Percentiles rank a stretch among this genome's conserved stretches.
Evolutionary conservation across 2,329 filamentous ascomycete genomes (phyloP).

Genomic region (Taxawa tesnikishii): DNA sequence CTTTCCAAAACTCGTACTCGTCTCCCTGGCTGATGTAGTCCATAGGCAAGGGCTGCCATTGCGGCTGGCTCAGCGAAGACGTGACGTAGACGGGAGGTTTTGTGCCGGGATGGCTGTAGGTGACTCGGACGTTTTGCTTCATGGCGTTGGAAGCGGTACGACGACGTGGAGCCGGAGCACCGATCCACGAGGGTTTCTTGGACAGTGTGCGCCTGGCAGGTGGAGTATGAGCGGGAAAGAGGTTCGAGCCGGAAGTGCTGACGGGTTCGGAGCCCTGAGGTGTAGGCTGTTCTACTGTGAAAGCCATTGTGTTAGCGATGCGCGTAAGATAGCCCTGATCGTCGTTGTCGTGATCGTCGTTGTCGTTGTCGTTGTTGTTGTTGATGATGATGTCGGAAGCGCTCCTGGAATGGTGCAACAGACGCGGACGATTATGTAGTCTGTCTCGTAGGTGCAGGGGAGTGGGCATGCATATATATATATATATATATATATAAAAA

Average conservation of each 20-base stretch:
- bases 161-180: conserved; percentile 3
- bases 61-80: conserved; percentile 53
- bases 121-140: conserved; percentile 40
- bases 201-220: conserved; percentile 1
- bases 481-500: too few relatives aligned
- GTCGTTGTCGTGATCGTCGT: conserved; percentile 1
- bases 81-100: conserved; percentile 59
- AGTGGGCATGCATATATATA: too few relatives aligned
- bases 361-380: background rate
- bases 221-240: conserved; percentile 4
- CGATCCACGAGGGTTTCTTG: conserved; percentile 9
- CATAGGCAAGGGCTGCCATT: conserved; percentile 61
- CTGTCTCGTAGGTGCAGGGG: too few relatives aligned
- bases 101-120: conserved; percentile 47
- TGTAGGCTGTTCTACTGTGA: conserved; percentile 1
- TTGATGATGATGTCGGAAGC: background rate
- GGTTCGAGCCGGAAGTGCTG: conserved; percentile 1
- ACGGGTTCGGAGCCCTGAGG: background rate
- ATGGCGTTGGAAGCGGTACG: conserved; percentile 9
- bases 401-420: background rate
- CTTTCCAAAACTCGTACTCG: conserved; percentile 45
- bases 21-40: conserved; percentile 33
- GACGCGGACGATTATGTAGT: too few relatives aligned
- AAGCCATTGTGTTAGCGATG: conserved; percentile 4
- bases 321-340: conserved; percentile 1